A percentile compares a stretch with the other conserved stretches of the same genome.
These are phyloP conservation scores for Hortiboletus flavorubellus DNA, from an alignment of 768 basidiomycete genomes.

Conservation along the genomic window DNA sequence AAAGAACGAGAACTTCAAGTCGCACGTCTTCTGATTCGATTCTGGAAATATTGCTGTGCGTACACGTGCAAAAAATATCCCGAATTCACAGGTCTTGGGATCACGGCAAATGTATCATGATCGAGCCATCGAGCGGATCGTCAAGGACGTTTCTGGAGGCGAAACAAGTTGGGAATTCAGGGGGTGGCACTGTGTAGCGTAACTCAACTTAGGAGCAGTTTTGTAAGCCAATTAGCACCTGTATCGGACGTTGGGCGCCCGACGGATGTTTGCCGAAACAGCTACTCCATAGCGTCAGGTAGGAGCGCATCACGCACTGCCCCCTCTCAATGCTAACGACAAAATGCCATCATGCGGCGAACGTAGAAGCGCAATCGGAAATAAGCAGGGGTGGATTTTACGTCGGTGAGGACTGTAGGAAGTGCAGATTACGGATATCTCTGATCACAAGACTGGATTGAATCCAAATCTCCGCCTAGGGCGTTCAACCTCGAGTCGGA, in stretches of 20 bases:
- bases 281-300: not conserved
- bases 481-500: not conserved
- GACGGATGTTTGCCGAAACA: not conserved
- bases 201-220: not conserved
- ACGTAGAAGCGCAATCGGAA: constrained; percentile 4
- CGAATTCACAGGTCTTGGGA: not conserved
- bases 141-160: not conserved
- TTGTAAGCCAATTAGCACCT: constrained; percentile 6
- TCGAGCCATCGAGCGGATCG: not conserved
- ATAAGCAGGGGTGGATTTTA: constrained; percentile 6
- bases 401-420: not conserved
- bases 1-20: not conserved
- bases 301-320: not conserved
- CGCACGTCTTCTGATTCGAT: not conserved
- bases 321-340: not conserved
- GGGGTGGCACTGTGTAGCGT: not conserved
- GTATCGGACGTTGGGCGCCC: not conserved
- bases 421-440: not conserved
- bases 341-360: not conserved
- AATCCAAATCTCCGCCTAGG: not conserved
- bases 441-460: not conserved
- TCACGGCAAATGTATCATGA: not conserved
- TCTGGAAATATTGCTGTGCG: not conserved
- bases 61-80: constrained; percentile 11
- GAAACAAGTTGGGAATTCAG: not conserved